Conservation (phyloP, 352 stramenopile genomes). For the Phytophthora sansomeana region DNA sequence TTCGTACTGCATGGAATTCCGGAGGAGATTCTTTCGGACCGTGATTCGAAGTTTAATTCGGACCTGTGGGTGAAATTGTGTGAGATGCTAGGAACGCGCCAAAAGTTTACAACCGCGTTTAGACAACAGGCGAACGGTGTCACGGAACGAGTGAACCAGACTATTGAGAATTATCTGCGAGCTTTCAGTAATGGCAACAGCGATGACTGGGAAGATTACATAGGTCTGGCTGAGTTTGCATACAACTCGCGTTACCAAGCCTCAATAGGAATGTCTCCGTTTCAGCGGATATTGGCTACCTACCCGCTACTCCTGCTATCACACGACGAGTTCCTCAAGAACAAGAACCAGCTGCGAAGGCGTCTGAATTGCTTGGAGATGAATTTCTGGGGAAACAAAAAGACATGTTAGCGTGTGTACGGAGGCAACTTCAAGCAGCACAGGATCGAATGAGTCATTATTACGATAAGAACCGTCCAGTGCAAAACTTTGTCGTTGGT, state of each 20-base stretch:
- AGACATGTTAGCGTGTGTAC: not conserved
- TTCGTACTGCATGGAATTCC: slow-evolving; percentile 11
- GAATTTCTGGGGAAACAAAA: slow-evolving; percentile 12
- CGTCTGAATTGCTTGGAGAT: too few species aligned
- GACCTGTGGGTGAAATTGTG: slow-evolving; percentile 15
- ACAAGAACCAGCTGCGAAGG: too few species aligned
- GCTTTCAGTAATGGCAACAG: slow-evolving; percentile 5
- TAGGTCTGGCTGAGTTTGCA: slow-evolving; percentile 15
- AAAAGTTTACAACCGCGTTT: slow-evolving; percentile 22
- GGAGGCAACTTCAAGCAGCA: slow-evolving; percentile 3
- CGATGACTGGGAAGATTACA: slow-evolving; percentile 20
- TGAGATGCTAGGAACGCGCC: slow-evolving; percentile 6
- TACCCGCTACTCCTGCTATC: slow-evolving; percentile 10
- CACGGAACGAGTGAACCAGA: slow-evolving; percentile 33
- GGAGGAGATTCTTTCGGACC: slow-evolving; percentile 19
- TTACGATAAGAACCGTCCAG: slow-evolving; percentile 20
- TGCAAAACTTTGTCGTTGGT: slow-evolving; percentile 14
- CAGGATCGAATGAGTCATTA: slow-evolving; percentile 11
- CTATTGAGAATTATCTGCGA: slow-evolving; percentile 20
- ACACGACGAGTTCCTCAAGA: too few species aligned
- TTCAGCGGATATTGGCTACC: slow-evolving; percentile 17
- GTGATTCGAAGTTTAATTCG: slow-evolving; percentile 21
- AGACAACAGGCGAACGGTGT: too few species aligned
- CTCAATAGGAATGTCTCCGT: not conserved
- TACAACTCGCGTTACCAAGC: slow-evolving; percentile 10